Conservation (phyloP, 2,329 filamentous ascomycete species). For the Ramularia endophylla region DNA sequence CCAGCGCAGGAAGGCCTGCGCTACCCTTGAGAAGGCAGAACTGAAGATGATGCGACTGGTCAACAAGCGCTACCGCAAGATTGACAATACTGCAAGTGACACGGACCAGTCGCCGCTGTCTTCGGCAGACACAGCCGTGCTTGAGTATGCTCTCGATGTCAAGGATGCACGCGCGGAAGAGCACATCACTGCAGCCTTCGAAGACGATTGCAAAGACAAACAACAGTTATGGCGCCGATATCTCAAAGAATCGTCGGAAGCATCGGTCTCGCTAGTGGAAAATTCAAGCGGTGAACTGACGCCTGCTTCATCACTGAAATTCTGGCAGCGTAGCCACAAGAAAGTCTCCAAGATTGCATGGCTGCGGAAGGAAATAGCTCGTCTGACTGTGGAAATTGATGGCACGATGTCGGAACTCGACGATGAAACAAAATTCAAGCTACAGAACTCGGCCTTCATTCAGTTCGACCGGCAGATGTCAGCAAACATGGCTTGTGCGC, state of each 20-base stretch:
- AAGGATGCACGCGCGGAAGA: neutral
- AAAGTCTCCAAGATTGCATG: conserved; percentile 10
- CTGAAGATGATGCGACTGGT: conserved; percentile 5
- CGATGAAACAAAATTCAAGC: conserved; percentile 9
- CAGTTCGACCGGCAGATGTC: conserved; percentile 15
- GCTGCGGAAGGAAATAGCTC: conserved; percentile 11
- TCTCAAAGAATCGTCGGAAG: conserved; percentile 2
- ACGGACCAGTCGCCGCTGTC: conserved; percentile 1
- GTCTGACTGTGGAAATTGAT: conserved; percentile 11
- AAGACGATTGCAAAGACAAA: conserved; percentile 6
- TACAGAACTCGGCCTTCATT: conserved; percentile 14
- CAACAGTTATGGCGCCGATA: conserved; percentile 9
- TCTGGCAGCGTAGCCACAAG: conserved; percentile 5
- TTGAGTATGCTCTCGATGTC: neutral
- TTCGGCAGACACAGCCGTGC: conserved; percentile 1
- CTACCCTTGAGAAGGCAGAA: conserved; percentile 10
- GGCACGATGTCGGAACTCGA: conserved; percentile 8
- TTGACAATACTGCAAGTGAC: neutral
- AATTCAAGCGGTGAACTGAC: conserved; percentile 2
- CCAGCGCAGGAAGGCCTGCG: conserved; percentile 4
- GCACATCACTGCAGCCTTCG: conserved; percentile 4
- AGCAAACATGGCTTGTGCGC: conserved; percentile 12
- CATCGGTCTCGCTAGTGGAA: neutral
- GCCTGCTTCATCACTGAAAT: conserved; percentile 4
- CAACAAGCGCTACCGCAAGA: conserved; percentile 10